Evolutionary conservation across 169 alveolate species (phyloP), one percentile per base, ranked within the genome.

Genomic region (Babesia gibsoni): DNA sequence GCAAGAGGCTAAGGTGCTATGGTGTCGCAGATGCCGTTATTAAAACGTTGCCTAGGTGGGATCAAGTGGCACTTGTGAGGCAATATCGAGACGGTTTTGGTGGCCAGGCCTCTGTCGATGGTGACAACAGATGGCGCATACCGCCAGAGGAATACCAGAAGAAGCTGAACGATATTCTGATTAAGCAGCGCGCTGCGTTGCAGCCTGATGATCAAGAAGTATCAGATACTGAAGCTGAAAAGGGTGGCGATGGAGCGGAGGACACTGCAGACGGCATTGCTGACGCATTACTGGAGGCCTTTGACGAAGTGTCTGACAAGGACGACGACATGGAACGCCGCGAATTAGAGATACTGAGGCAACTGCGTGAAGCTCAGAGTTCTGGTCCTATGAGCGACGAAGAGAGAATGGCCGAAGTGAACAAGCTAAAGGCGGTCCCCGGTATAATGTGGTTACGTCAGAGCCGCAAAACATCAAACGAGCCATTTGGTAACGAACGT

Each of bases 41-140:
- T 23, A 79, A 78, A 42, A 83, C 94, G 39, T 77, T 91, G 52
- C 95, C 95, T 16, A 75, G 95, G 49, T 91, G 95, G 95, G 95
- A 91, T 41, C 93, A 91, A 52, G 95, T 91, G 22, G 95, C 95
- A 18, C 73, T 91, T 14, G 95, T 91, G 35, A 42, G 95, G 20
- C 94, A 91, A 52, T 91, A 83, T 68, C 63, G 91, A 8, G 91
- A 84, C 67, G 90, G 93, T 18, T 83, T 86, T 57, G 93, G 95
- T 39, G 81, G 84, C 30, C 83, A 82, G 58, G 69, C 35, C 12
- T 22, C 57, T 2, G 69, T 68, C 23, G 91, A 78, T 9, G 80
- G 88, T 10, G 75, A 27, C 32, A 41, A 42, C 49, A 83, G 59
- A 53, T 81, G 84, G 39, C 67, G 86, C 45, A 72, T 91, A 2